These are phyloP conservation scores for Wallemia ichthyophaga DNA, from an alignment of 1,284 basidiomycete species.

Conservation along the genomic window DNA sequence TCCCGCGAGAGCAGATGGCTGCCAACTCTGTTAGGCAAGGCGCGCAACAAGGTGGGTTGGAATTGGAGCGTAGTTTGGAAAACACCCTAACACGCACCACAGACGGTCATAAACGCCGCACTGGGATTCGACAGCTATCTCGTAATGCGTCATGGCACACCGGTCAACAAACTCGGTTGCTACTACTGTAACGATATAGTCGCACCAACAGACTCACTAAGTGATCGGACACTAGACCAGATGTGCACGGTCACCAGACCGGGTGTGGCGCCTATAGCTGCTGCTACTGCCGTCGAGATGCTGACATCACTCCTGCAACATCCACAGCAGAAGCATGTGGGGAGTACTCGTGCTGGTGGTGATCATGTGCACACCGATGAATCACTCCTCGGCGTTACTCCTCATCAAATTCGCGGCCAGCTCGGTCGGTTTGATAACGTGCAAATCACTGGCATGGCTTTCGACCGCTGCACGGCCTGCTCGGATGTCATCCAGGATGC, in stretches of 20 bases:
- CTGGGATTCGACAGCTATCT: constrained; percentile 87
- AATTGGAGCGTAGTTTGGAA: not conserved
- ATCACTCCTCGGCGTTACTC: constrained; percentile 49
- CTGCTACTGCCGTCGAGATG: constrained; percentile 69
- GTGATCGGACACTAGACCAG: constrained; percentile 82
- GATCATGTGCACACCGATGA: constrained; percentile 11
- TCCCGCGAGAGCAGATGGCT: constrained; percentile 86
- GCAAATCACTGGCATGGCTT: constrained; percentile 56
- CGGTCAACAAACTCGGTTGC: constrained; percentile 37
- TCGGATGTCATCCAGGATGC: constrained; percentile 25
- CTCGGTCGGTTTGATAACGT: constrained; percentile 58
- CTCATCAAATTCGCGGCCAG: constrained; percentile 78
- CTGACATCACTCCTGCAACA: constrained; percentile 71
- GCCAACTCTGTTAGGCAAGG: constrained; percentile 57
- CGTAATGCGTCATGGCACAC: constrained; percentile 80
- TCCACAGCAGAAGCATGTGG: constrained; percentile 35
- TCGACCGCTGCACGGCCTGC: constrained; percentile 68
- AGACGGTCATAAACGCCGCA: constrained; percentile 82
- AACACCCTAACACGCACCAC: not conserved
- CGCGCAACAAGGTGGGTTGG: constrained; percentile 41
- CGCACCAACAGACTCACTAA: constrained; percentile 70
- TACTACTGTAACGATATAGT: constrained; percentile 98
- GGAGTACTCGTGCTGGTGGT: constrained; percentile 11
- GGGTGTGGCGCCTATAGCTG: constrained; percentile 70
- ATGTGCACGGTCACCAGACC: constrained; percentile 99